Base-by-base conservation (phyloP, 495 filamentous ascomycete genomes). In the Aspergillus funiculosus region DNA sequence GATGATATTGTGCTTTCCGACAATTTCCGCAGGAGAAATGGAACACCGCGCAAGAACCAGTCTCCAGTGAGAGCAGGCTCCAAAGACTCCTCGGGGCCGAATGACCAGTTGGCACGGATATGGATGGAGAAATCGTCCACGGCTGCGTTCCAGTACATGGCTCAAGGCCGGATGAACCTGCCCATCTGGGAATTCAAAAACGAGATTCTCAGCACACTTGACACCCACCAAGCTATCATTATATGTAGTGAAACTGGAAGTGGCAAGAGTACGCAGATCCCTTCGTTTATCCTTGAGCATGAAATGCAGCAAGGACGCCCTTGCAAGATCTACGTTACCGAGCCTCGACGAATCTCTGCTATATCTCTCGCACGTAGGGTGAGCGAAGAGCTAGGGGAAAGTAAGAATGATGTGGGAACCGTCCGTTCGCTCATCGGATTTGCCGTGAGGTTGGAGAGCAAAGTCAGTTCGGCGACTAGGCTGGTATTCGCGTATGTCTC, bases 221-320 rank as follows among this genome's bases (percentile, higher is more conserved):
- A 86, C 30, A 64, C 62, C 4, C 73, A 94, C 48, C 92, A 87
- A 57, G 82, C 91, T 4, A 76, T 91, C 5, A 95, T 97, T 43
- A 76, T 96, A 24, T 95, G 89, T 58, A 91, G 91, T 53, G 92
- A 97, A 66, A 98, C 92, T 10, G 92, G 92, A 57, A 95, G 80
- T 66, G 92, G 92, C 42, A 98, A 98, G 72, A 95, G 89, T 67
- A 98, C 92, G 0, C 92, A 98, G 60, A 85, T 95, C 4, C 92
- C 92, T 18, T 81, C 89, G 1, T 98, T 87, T 60, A 79, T 98
- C 14, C 68, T 98, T 1, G 92, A 98, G 54, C 77, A 94, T 50
- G 84, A 95, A 55, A 76, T 98, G 51, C 78, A 79, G 9, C 71
- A 81, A 32, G 89, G 89, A 6, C 85, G 80, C 27, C 67, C 75